Base-by-base conservation (phyloP, 2,329 filamentous ascomycete genomes). In the Venturia carpophila region DNA sequence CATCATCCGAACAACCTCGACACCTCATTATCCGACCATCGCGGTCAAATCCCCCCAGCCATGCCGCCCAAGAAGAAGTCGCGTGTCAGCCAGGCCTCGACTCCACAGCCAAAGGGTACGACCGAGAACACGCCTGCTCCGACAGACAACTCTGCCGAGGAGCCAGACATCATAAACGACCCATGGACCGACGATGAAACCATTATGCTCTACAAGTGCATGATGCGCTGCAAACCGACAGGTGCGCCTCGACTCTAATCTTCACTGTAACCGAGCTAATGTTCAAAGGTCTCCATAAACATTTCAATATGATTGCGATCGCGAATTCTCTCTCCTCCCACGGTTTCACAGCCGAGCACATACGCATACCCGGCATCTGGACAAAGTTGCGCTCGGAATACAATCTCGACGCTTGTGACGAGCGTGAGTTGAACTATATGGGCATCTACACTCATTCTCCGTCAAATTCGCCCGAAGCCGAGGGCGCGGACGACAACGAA, bases 161-260 rank as follows among this genome's bases (percentile, higher is more conserved):
- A 75, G 77, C 79, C 30, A 49, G 47, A 64, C 37, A 11, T 41
- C 1, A 17, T 60, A 61, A 84, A 85, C 65, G 90, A 93, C 69
- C 84, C 87, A 34, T 99, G 94, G 94, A 97, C 92, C 4, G 92
- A 96, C 71, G 93, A 97, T 72, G 94, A 99, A 76, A 89, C 96
- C 69, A 92, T 91, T 0, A 92, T 91, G 49, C 82, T 99, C 0
- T 91, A 96, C 78, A 97, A 97, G 74, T 91, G 87, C 63, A 88
- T 97, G 69, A 92, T 97, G 69, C 84, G 87, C 73, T 96, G 90
- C 89, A 99, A 99, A 74, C 94, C 94, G n/a, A 93, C 93, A 49
- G 93, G 92, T 91, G 73, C 69, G 76, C 75, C 62, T 61, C 47
- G 13, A 13, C 10, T 5, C 15, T 2, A 34, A n/a, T 56, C 19